phyloP scores from a whole-genome alignment of 1,139 yeast species.

The Yarrowia galli region DNA sequence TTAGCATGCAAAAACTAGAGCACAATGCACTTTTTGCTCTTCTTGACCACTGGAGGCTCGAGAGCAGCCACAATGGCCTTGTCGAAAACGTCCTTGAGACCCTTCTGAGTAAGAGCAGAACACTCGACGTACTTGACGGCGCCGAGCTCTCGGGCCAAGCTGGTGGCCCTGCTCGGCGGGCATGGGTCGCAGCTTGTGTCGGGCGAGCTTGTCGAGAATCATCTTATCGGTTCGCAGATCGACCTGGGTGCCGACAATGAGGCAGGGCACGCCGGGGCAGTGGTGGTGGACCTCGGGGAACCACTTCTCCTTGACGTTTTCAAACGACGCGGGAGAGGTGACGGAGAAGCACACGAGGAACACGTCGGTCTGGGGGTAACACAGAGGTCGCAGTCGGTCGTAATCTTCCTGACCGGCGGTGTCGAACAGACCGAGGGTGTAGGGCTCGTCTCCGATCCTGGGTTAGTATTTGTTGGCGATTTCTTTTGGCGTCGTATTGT shows the following conservation, averaged over 20 bases:
- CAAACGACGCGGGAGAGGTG: slow-evolving; percentile 96
- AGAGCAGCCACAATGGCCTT: slow-evolving; percentile 94
- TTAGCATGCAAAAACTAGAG: slow-evolving; percentile 54
- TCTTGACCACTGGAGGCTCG: slow-evolving; percentile 87
- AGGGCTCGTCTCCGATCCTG: slow-evolving; percentile 93
- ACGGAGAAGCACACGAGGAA: slow-evolving; percentile 94
- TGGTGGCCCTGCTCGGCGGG: slow-evolving; percentile 88
- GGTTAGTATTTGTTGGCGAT: slow-evolving; percentile 8
- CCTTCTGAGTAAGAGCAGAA: slow-evolving; percentile 96
- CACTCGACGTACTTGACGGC: slow-evolving; percentile 98
- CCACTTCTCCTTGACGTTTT: slow-evolving; percentile 98
- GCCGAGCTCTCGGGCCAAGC: slow-evolving; percentile 87
- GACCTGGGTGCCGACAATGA: slow-evolving; percentile 94
- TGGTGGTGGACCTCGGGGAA: slow-evolving; percentile 98
- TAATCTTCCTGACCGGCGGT: slow-evolving; percentile 99
- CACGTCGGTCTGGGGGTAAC: slow-evolving; percentile 96
- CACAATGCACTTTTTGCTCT: slow-evolving; percentile 83
- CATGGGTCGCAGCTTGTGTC: slow-evolving; percentile 90
- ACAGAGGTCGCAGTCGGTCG: slow-evolving; percentile 93
- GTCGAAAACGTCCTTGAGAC: slow-evolving; percentile 93
- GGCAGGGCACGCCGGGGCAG: slow-evolving; percentile 96
- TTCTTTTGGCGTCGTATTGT: too few relatives aligned
- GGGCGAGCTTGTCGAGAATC: slow-evolving; percentile 83
- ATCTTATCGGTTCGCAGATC: slow-evolving; percentile 94
- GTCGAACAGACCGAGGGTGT: slow-evolving; percentile 93